These are phyloP conservation scores for Sorghum bicolor DNA, from an alignment of 176 grass and related monocot genomes.

Conservation along the genomic window DNA sequence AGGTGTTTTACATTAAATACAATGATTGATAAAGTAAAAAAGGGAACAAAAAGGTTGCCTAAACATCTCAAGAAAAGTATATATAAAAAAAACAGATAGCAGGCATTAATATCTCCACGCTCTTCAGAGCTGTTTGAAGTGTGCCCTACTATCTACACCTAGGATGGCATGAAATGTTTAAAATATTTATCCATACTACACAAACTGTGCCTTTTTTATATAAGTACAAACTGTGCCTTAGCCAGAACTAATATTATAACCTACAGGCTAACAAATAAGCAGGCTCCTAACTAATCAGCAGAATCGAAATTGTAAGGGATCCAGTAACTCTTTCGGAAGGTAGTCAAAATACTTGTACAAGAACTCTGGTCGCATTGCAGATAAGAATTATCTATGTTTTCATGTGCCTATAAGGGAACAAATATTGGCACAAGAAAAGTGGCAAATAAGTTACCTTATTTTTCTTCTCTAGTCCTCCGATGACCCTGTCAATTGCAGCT, in stretches of 20 bases:
- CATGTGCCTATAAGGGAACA: neutral
- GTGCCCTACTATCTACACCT: neutral
- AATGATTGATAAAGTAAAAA: neutral
- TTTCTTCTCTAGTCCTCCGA: conserved; percentile 96
- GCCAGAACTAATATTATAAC: neutral
- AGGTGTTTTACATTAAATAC: neutral
- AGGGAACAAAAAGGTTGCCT: neutral
- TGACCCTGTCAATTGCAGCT: conserved; percentile 83
- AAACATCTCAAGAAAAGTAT: neutral
- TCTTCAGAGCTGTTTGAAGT: neutral
- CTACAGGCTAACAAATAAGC: neutral
- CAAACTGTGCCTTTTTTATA: neutral
- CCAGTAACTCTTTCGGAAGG: neutral
- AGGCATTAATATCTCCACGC: neutral
- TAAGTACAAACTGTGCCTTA: neutral
- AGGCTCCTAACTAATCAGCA: neutral
- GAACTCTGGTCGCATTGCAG: neutral
- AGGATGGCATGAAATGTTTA: neutral
- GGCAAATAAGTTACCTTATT: conserved; percentile 63
- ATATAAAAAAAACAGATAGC: neutral
- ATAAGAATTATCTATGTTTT: neutral
- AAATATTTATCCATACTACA: neutral
- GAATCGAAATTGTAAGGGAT: neutral
- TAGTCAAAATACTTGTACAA: neutral
- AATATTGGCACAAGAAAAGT: neutral